Conservation (phyloP, 306 rosid species). For the Mimosa bimucronata region DNA sequence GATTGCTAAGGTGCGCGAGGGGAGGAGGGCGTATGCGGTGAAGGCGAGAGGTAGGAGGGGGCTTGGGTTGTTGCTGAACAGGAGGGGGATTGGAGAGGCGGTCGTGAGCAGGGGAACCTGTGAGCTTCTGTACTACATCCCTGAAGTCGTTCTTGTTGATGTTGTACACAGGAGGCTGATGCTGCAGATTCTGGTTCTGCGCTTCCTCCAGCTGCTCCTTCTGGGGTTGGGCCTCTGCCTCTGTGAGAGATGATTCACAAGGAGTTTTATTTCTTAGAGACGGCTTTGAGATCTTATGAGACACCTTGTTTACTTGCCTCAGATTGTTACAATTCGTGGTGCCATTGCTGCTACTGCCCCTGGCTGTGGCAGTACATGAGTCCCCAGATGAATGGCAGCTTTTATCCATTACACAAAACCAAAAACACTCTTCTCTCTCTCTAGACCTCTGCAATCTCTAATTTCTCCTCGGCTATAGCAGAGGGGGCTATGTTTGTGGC, state of each 20-base stretch:
- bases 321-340: slow-evolving; percentile 26
- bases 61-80: slow-evolving; percentile 60
- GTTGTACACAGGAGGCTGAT: slow-evolving; percentile 74
- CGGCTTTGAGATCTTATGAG: slow-evolving; percentile 76
- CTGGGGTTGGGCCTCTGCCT: slow-evolving; percentile 23
- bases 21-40: slow-evolving; percentile 79
- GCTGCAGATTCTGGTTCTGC: slow-evolving; percentile 46
- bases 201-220: background rate
- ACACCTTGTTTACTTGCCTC: slow-evolving; percentile 62
- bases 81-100: slow-evolving; percentile 60
- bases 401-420: slow-evolving; percentile 30
- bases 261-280: slow-evolving; percentile 37
- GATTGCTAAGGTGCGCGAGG: no score
- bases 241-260: slow-evolving; percentile 39
- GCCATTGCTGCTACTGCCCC: slow-evolving; percentile 8
- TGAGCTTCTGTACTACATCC: slow-evolving; percentile 81
- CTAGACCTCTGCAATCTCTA: background rate
- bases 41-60: slow-evolving; percentile 68
- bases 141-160: slow-evolving; percentile 77
- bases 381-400: slow-evolving; percentile 19
- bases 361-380: slow-evolving; percentile 7
- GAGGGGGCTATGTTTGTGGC: background rate
- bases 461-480: background rate
- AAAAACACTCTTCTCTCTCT: background rate
- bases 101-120: slow-evolving; percentile 77